Evolutionary conservation across 169 alveolate species (phyloP).

Genomic region (Plasmodium coatneyi): DNA sequence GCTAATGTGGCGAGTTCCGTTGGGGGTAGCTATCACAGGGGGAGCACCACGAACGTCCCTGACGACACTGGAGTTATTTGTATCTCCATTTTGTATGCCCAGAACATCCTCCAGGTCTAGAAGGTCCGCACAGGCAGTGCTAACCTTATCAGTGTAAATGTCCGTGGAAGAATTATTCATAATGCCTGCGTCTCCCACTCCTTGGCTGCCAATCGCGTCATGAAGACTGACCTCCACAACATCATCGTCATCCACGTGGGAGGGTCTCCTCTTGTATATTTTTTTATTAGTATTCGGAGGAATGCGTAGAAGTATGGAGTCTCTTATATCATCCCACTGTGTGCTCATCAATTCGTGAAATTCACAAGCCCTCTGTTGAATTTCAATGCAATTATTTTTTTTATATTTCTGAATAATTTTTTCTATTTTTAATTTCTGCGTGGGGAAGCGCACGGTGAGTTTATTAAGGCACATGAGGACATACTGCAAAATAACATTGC

Average conservation of each 20-base stretch:
- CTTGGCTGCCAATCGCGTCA: neutral
- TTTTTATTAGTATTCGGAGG: constrained; percentile 49
- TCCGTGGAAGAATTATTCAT: constrained; percentile 1
- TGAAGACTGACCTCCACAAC: neutral
- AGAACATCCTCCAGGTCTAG: constrained; percentile 69
- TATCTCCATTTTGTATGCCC: constrained; percentile 41
- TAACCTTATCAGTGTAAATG: neutral
- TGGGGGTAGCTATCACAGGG: neutral
- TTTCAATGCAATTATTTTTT: constrained; percentile 79
- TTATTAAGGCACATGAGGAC: constrained; percentile 82
- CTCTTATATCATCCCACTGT: constrained; percentile 72
- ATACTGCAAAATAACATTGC: constrained; percentile 78
- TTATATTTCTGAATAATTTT: constrained; percentile 77
- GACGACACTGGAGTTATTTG: neutral
- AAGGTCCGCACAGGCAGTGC: constrained; percentile 21
- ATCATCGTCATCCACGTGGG: constrained; percentile 11
- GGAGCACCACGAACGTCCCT: neutral
- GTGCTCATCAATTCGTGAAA: constrained; percentile 74
- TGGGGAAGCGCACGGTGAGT: constrained; percentile 77
- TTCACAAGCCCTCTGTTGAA: constrained; percentile 88
- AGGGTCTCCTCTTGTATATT: constrained; percentile 7
- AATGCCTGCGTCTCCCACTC: neutral
- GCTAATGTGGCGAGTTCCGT: neutral
- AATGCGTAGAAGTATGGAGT: constrained; percentile 34
- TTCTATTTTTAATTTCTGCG: constrained; percentile 72